Conservation (phyloP, 2,329 filamentous ascomycete genomes). For the Aspergillus latus region DNA sequence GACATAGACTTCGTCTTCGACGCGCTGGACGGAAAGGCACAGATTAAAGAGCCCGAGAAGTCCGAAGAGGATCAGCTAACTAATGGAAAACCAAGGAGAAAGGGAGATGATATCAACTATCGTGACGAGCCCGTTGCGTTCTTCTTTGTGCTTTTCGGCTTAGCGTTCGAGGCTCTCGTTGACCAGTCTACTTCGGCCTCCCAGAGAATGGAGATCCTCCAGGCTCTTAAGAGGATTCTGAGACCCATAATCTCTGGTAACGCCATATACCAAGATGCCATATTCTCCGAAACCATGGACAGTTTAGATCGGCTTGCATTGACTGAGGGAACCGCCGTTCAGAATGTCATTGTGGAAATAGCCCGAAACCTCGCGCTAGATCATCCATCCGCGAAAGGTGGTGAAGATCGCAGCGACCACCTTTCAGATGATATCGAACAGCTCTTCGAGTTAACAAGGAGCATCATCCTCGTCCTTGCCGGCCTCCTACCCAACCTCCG, state of each 20-base stretch:
- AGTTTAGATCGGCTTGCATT: conserved; percentile 87
- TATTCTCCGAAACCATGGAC: conserved; percentile 97
- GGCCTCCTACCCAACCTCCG: conserved; percentile 75
- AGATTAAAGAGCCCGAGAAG: conserved; percentile 30
- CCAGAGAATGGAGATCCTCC: conserved; percentile 83
- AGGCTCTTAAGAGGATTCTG: conserved; percentile 90
- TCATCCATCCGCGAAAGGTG: conserved; percentile 80
- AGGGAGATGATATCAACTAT: conserved; percentile 86
- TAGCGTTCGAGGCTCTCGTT: conserved; percentile 93
- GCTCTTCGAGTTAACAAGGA: conserved; percentile 91
- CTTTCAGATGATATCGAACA: conserved; percentile 97
- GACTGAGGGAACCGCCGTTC: conserved; percentile 84
- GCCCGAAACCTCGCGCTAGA: conserved; percentile 84
- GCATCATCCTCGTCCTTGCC: conserved; percentile 89
- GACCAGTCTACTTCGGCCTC: conserved; percentile 72
- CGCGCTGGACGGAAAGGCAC: conserved; percentile 79
- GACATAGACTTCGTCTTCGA: conserved; percentile 98
- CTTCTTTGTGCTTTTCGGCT: conserved; percentile 96
- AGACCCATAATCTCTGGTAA: conserved; percentile 93
- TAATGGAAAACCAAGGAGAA: conserved; percentile 44
- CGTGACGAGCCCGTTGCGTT: conserved; percentile 96
- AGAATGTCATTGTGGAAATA: conserved; percentile 91
- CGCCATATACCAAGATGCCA: conserved; percentile 91
- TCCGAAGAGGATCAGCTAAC: conserved; percentile 21
- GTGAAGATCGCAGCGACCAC: conserved; percentile 67